Percentiles rank a stretch among this genome's conserved stretches.
Conservation (phyloP, 768 basidiomycete species). For the Rhodocollybia butyracea region DNA sequence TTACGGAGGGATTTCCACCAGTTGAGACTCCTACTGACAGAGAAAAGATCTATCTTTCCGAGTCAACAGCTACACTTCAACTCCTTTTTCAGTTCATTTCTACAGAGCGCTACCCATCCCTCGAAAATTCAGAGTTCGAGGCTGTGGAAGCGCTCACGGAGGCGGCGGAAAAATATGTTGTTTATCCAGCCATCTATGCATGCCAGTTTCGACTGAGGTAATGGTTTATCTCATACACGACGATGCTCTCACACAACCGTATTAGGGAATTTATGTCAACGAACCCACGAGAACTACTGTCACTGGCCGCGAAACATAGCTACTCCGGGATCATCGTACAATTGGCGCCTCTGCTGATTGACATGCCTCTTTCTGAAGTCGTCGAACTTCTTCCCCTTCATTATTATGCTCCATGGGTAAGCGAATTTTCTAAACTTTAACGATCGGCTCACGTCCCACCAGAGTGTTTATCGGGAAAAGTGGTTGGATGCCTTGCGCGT, state of each 20-base stretch:
- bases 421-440: not conserved
- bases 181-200: not conserved
- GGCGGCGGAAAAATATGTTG: not conserved
- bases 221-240: too few species aligned
- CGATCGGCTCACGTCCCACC: not conserved
- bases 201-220: not conserved
- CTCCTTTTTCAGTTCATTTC: constrained; percentile 8
- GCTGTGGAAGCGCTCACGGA: not conserved
- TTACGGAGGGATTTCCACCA: not conserved
- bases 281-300: not conserved
- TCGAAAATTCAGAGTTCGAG: not conserved
- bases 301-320: not conserved
- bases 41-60: too few species aligned
- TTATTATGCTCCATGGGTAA: not conserved
- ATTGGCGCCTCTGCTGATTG: not conserved
- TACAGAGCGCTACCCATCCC: constrained; percentile 3
- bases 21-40: not conserved
- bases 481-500: not conserved
- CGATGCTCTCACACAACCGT: too few species aligned
- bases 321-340: not conserved
- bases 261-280: not conserved
- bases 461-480: not conserved
- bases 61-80: constrained; percentile 4
- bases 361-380: not conserved
- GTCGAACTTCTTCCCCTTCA: not conserved